Conservation (phyloP, 257 asterid species). For the Solanum pinnatisectum region DNA sequence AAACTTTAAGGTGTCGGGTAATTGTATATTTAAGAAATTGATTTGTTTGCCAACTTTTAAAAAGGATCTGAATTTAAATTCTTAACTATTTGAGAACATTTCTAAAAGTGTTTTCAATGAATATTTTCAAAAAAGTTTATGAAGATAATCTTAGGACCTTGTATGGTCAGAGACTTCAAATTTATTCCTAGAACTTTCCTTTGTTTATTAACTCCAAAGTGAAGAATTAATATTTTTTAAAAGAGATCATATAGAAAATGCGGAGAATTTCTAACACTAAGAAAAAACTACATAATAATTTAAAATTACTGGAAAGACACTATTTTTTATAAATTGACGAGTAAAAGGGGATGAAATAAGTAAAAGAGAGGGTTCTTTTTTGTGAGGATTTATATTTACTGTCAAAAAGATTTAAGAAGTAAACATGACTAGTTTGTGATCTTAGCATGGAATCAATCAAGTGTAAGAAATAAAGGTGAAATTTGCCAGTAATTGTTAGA, state of each 20-base stretch:
- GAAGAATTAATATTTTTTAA: not conserved
- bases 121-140: not conserved
- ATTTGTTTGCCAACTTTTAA: not conserved
- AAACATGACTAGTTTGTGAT: not conserved
- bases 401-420: not conserved
- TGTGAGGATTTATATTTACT: not conserved
- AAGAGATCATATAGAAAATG: not conserved
- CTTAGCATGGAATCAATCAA: not conserved
- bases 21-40: not conserved
- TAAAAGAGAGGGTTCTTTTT: not conserved
- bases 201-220: not conserved
- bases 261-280: not conserved
- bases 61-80: not conserved
- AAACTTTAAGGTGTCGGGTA: not conserved
- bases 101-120: not conserved
- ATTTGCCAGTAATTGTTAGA: not conserved
- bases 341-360: not conserved
- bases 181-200: not conserved
- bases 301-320: not conserved
- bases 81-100: not conserved
- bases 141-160: not conserved
- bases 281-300: not conserved
- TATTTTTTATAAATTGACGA: not conserved
- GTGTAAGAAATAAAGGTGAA: not conserved
- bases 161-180: not conserved